A percentile compares a stretch with the other conserved stretches of the same genome.
phyloP scores from a whole-genome alignment of 1,139 yeast genomes.

The Lodderomyces beijingensis region DNA sequence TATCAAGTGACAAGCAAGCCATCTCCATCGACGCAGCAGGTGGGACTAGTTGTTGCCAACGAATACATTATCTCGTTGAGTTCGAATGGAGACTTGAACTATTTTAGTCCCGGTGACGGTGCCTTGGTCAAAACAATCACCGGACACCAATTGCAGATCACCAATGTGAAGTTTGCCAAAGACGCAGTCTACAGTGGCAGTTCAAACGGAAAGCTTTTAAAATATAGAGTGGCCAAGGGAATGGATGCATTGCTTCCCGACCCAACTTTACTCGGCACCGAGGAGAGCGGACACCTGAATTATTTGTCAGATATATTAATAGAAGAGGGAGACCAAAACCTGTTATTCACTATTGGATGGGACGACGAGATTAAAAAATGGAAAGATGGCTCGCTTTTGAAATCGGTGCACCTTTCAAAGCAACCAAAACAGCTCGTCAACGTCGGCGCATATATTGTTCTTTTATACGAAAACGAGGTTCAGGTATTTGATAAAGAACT shows the following conservation, averaged over 20 bases:
- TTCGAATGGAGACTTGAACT: slow-evolving; percentile 66
- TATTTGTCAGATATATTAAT: slow-evolving; percentile 46
- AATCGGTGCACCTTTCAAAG: slow-evolving; percentile 32
- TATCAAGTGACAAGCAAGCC: slow-evolving; percentile 36
- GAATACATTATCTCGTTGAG: slow-evolving; percentile 64
- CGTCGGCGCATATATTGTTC: slow-evolving; percentile 25
- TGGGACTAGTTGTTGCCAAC: slow-evolving; percentile 71
- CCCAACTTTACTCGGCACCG: slow-evolving; percentile 7
- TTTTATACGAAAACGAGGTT: slow-evolving; percentile 48
- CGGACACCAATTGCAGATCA: slow-evolving; percentile 84
- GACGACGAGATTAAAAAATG: slow-evolving; percentile 70
- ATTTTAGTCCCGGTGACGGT: slow-evolving; percentile 36
- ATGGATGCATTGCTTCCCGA: slow-evolving; percentile 16
- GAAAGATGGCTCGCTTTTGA: slow-evolving; percentile 23
- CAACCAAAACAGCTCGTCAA: slow-evolving; percentile 64
- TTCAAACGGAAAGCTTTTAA: slow-evolving; percentile 70
- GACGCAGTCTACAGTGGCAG: slow-evolving; percentile 60
- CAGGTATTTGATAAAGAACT: slow-evolving; percentile 28
- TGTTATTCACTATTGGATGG: slow-evolving; percentile 71
- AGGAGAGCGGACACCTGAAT: slow-evolving; percentile 45
- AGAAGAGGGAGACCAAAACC: slow-evolving; percentile 23
- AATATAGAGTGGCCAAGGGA: slow-evolving; percentile 60
- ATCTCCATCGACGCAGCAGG: slow-evolving; percentile 60
- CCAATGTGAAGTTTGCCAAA: slow-evolving; percentile 35
- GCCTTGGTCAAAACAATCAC: slow-evolving; percentile 43